Evolutionary conservation across 345 rosid genomes (phyloP).

Genomic region (Gossypium thurberi): DNA sequence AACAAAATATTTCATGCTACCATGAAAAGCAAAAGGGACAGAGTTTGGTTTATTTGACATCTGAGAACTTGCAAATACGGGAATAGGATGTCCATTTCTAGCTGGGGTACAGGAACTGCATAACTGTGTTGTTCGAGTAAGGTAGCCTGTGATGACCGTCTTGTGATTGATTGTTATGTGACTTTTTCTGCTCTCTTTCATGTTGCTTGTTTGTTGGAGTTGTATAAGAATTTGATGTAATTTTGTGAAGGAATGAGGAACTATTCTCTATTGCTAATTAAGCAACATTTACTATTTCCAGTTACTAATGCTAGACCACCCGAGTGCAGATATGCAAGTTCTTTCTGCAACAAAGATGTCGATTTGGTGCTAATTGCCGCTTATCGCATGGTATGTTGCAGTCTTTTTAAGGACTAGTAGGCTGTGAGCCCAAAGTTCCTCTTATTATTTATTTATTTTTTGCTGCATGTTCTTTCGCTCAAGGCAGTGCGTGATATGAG

Average conservation of each 20-base stretch:
- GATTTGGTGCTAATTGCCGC: constrained; percentile 90
- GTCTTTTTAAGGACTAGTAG: constrained; percentile 13
- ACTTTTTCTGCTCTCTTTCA: neutral
- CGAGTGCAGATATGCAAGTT: constrained; percentile 97
- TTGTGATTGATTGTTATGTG: neutral
- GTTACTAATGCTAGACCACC: constrained; percentile 47
- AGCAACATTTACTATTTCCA: neutral
- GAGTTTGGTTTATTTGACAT: neutral
- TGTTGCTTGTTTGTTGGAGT: neutral
- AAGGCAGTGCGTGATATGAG: neutral
- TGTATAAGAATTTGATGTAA: neutral
- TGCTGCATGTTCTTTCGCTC: neutral
- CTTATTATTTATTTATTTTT: neutral
- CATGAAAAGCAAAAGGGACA: neutral
- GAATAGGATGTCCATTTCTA: neutral
- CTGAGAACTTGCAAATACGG: neutral
- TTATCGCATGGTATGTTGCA: constrained; percentile 78
- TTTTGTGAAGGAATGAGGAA: neutral
- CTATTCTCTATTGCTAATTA: neutral
- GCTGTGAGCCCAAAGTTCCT: neutral
- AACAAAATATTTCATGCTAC: neutral
- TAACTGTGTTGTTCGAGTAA: neutral
- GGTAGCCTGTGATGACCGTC: neutral
- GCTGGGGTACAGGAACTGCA: neutral
- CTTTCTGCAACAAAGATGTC: constrained; percentile 93